Evolutionary conservation across 768 basidiomycete genomes (phyloP).

Genomic region (Suillus paluster): DNA sequence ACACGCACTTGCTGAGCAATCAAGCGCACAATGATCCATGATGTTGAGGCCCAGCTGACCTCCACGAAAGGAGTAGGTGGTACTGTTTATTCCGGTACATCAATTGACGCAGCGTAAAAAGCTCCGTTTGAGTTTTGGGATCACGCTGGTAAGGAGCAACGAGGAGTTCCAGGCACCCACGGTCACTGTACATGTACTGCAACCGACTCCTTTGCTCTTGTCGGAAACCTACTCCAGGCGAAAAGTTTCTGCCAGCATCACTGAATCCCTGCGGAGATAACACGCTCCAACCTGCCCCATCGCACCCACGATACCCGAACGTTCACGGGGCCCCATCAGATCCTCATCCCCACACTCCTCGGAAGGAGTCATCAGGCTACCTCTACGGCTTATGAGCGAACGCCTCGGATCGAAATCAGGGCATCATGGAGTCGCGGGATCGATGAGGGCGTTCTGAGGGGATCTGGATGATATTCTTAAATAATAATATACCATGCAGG

Average conservation of each 20-base stretch:
- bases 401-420: constrained; percentile 2
- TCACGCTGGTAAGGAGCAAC: neutral
- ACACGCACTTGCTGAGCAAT: neutral
- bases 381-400: neutral
- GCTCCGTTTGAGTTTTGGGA: neutral
- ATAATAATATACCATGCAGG: neutral
- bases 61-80: neutral
- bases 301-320: neutral
- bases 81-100: neutral
- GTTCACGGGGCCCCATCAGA: neutral
- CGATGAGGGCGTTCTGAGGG: neutral
- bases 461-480: neutral
- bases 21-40: neutral
- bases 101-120: neutral
- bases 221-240: neutral
- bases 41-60: neutral
- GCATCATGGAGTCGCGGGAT: neutral
- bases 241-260: neutral
- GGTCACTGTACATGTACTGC: neutral
- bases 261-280: neutral
- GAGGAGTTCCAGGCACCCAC: neutral
- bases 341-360: neutral
- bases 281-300: no score
- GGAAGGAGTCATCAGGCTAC: neutral
- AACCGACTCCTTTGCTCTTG: neutral